These are phyloP conservation scores for Phaeosphaeria sp. DNA, from an alignment of 2,329 filamentous ascomycete species.

Conservation along the genomic window DNA sequence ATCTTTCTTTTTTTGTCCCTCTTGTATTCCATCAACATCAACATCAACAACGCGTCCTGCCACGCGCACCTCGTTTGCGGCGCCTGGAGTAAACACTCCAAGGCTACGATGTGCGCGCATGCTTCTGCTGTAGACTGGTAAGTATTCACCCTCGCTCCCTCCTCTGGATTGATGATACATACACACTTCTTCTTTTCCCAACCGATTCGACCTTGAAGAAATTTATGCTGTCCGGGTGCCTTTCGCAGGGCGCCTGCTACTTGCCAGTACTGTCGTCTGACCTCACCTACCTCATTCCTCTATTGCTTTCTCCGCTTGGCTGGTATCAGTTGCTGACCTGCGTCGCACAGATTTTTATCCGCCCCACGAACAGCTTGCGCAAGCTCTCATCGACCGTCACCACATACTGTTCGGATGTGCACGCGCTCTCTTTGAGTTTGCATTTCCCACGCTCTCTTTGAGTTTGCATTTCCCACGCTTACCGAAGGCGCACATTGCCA, in stretches of 20 bases:
- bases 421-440: not conserved
- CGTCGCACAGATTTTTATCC: conserved; percentile 5
- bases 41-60: conserved; percentile 12
- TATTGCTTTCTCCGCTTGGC: conserved; percentile 1
- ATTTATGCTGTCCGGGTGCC: conserved; percentile 68
- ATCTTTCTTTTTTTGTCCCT: no score
- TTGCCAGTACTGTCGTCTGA: conserved; percentile 92
- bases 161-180: conserved; percentile 73
- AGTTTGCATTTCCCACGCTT: no score
- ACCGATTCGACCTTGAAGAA: conserved; percentile 89
- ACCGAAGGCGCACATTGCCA: no score
- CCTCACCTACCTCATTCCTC: conserved; percentile 25
- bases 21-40: no score
- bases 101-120: not conserved
- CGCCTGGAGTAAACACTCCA: not conserved
- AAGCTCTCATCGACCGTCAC: not conserved
- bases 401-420: not conserved
- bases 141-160: conserved; percentile 17
- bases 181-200: conserved; percentile 85
- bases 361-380: not conserved
- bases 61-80: not conserved
- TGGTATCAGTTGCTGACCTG: conserved; percentile 18
- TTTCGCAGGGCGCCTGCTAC: conserved; percentile 76
- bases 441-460: no score
- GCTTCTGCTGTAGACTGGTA: conserved; percentile 16